Conservation (phyloP, 2,329 filamentous ascomycete species). For the Mycocentrospora acerina region DNA sequence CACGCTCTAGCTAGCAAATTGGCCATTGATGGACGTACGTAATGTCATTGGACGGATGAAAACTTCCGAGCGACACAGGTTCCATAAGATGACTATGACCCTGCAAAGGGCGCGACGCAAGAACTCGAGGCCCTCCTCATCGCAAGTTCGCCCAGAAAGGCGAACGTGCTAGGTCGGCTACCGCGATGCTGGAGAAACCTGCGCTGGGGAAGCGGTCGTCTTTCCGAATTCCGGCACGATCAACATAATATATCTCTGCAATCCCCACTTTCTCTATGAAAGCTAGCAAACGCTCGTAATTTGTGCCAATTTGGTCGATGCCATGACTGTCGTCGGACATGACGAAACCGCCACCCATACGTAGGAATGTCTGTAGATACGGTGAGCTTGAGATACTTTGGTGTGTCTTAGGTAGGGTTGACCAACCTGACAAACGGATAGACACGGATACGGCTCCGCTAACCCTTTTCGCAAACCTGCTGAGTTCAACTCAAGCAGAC, state of each 20-base stretch:
- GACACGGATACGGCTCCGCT: slow-evolving; percentile 83
- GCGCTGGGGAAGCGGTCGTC: slow-evolving; percentile 38
- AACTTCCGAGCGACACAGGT: background rate
- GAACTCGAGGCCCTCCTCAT: slow-evolving; percentile 9
- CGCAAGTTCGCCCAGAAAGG: slow-evolving; percentile 30
- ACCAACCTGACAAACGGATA: slow-evolving; percentile 72
- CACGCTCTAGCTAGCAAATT: too few species aligned
- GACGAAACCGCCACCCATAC: slow-evolving; percentile 77
- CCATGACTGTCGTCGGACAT: slow-evolving; percentile 96
- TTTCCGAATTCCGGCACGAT: slow-evolving; percentile 21
- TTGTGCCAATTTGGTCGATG: slow-evolving; percentile 80
- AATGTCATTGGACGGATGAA: too few species aligned
- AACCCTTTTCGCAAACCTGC: slow-evolving; percentile 86
- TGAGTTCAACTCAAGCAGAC: slow-evolving; percentile 86
- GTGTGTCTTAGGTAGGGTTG: slow-evolving; percentile 22
- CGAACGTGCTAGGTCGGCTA: slow-evolving; percentile 29
- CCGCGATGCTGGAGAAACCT: slow-evolving; percentile 38
- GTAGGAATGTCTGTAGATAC: slow-evolving; percentile 64
- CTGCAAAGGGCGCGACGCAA: too few species aligned
- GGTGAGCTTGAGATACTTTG: slow-evolving; percentile 16
- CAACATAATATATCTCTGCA: slow-evolving; percentile 52
- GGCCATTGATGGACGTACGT: slow-evolving; percentile 1
- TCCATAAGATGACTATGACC: too few species aligned
- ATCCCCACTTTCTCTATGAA: slow-evolving; percentile 71
- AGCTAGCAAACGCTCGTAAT: slow-evolving; percentile 70